Evolutionary conservation across 176 grass and related monocot species (phyloP), one percentile per base, ranked within the genome.

Genomic region (Carex myosuroides): DNA sequence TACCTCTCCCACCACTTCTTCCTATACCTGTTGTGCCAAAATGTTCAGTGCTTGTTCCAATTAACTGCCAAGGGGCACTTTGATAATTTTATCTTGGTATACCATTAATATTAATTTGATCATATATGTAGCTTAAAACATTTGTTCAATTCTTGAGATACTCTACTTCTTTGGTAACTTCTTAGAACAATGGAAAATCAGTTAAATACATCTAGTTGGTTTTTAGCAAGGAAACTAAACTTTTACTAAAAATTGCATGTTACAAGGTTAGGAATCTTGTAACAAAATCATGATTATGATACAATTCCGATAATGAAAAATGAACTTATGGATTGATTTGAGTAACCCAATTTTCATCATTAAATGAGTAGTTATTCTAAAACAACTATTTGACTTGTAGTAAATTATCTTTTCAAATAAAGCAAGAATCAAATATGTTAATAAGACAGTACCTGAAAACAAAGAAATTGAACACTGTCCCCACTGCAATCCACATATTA

Each of bases 1-100:
- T 97, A 97, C 44, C 94, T 65, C 90, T 91, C 74, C 94, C 94
- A 97, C 94, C 94, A 97, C 16, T 55, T 81, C 94, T 97, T 94
- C 57, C 81, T 85, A 70, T 94, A 82, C 22, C 71, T 75, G 71
- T 72, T 74, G 8, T 50, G 1, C 9, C n/a, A 21, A 10, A 39
- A 76, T 76, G 48, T 55, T 55, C 20, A 26, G 18, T 75, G 44
- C 6, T 76, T 54, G 29, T 13, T 75, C 2, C 16, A 10, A 22
- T 5, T 39, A 35, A 35, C 0, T 13, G 53, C 2, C 14, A 9
- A 46, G 0, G 6, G 39, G 3, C 18, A 72, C 46, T 72, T 48
- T 20, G 37, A 39, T 72, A 72, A 21, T 48, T 61, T 46, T 46
- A 70, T 18, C 33, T 70, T 70, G 33, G 6, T n/a, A n/a, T 70